Percentiles rank a stretch among this genome's conserved stretches.
These are phyloP conservation scores for Aphanomyces astaci DNA, from an alignment of 352 stramenopile species.

Conservation along the genomic window DNA sequence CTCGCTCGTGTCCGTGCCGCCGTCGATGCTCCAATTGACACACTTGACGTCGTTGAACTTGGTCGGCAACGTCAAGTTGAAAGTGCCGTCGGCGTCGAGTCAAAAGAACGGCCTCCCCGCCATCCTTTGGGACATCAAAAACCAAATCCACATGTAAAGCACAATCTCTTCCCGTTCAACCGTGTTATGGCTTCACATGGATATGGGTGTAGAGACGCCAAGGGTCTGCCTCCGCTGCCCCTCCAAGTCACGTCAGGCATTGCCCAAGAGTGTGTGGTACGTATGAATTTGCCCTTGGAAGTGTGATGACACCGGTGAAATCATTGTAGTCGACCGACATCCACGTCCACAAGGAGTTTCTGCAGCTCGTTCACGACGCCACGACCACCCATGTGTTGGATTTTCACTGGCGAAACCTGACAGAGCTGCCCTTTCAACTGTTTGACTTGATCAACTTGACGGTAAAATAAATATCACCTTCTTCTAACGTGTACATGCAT, in stretches of 20 bases:
- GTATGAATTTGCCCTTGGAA: not conserved
- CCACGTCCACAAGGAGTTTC: constrained; percentile 52
- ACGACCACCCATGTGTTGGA: constrained; percentile 37
- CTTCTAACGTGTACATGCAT: too few relatives aligned
- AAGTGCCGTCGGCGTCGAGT: constrained; percentile 1
- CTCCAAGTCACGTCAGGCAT: constrained; percentile 16
- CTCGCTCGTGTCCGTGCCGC: constrained; percentile 37
- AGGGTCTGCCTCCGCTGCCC: constrained; percentile 4
- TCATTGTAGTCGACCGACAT: constrained; percentile 58
- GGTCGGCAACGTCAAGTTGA: constrained; percentile 41
- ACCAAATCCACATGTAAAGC: constrained; percentile 21
- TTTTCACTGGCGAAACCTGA: constrained; percentile 65
- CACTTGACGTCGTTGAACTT: constrained; percentile 42
- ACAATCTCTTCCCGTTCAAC: not conserved
- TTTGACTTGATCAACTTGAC: constrained; percentile 4
- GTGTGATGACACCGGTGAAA: not conserved
- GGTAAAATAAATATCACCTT: too few relatives aligned
- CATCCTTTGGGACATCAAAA: constrained; percentile 21
- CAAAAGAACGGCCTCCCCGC: not conserved
- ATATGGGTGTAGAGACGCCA: constrained; percentile 1
- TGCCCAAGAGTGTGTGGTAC: constrained; percentile 16
- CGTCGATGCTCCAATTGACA: constrained; percentile 39
- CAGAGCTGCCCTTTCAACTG: constrained; percentile 5
- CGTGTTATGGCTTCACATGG: not conserved
- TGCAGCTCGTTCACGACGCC: constrained; percentile 33